phyloP scores from a whole-genome alignment of 208 protist genomes.

The Wallacemonas sp. region DNA sequence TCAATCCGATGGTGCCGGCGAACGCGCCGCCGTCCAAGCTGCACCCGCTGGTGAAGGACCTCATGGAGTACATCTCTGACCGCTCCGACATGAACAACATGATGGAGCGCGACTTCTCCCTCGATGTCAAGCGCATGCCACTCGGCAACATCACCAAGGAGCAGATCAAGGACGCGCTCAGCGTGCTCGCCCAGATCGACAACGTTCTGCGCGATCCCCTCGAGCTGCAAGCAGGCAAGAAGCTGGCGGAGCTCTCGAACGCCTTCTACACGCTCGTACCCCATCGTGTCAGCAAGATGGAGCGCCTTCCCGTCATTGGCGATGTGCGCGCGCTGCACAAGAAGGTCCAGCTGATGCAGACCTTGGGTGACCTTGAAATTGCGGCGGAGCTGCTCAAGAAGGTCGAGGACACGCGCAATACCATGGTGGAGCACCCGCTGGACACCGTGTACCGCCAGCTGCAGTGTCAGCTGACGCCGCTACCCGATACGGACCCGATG shows the following conservation, averaged over 20 bases:
- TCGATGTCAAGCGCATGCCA: slow-evolving; percentile 58
- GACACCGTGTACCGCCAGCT: slow-evolving; percentile 36
- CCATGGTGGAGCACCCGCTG: slow-evolving; percentile 29
- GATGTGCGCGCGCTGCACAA: slow-evolving; percentile 25
- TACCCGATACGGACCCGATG: slow-evolving; percentile 13
- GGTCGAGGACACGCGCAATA: background rate
- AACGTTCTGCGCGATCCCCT: slow-evolving; percentile 22
- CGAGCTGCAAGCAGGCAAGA: slow-evolving; percentile 10
- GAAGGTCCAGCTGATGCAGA: slow-evolving; percentile 70
- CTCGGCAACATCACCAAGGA: slow-evolving; percentile 58
- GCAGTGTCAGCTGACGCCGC: slow-evolving; percentile 32
- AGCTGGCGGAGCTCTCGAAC: slow-evolving; percentile 22
- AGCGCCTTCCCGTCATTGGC: slow-evolving; percentile 33
- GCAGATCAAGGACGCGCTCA: slow-evolving; percentile 48
- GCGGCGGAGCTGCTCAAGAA: slow-evolving; percentile 35
- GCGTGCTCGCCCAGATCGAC: slow-evolving; percentile 35
- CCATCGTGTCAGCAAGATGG: slow-evolving; percentile 29
- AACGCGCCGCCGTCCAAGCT: slow-evolving; percentile 20
- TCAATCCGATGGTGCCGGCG: background rate
- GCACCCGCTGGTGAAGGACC: slow-evolving; percentile 21
- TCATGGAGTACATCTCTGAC: slow-evolving; percentile 53
- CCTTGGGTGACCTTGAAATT: slow-evolving; percentile 61
- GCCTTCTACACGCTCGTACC: slow-evolving; percentile 67
- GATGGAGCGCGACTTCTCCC: slow-evolving; percentile 40
- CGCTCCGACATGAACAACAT: slow-evolving; percentile 38